Percentiles rank a stretch among this genome's conserved stretches.
phyloP scores from a whole-genome alignment of 2,329 filamentous ascomycete species.

The Aspergillus caelatus region DNA sequence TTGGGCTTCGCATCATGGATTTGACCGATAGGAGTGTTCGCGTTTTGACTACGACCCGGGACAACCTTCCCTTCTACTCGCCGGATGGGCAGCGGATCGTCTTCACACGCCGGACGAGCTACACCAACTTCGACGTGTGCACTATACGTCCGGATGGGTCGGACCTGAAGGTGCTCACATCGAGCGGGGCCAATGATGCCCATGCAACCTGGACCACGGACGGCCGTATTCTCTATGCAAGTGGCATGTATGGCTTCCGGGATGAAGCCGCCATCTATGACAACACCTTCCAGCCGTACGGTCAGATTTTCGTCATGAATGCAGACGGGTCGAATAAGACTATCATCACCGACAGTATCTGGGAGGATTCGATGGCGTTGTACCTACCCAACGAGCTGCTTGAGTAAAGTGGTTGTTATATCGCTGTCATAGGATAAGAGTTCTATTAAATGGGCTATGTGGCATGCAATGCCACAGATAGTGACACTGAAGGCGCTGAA shows the following conservation, averaged over 20 bases:
- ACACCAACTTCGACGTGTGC: constrained; percentile 44
- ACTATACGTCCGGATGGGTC: constrained; percentile 48
- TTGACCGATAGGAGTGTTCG: constrained; percentile 28
- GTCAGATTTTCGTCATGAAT: constrained; percentile 50
- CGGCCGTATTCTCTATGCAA: constrained; percentile 46
- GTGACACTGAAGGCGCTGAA: background rate
- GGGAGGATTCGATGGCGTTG: constrained; percentile 38
- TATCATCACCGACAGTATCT: constrained; percentile 32
- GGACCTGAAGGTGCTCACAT: constrained; percentile 37
- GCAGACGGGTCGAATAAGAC: constrained; percentile 41
- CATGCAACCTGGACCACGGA: constrained; percentile 50
- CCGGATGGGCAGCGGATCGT: constrained; percentile 44
- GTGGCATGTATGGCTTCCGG: constrained; percentile 49
- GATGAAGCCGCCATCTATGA: constrained; percentile 47
- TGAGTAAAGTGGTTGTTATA: background rate
- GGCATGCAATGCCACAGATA: background rate
- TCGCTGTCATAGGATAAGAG: background rate
- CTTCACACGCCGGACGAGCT: constrained; percentile 41
- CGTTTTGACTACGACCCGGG: constrained; percentile 41
- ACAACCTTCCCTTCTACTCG: constrained; percentile 45
- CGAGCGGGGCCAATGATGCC: constrained; percentile 45
- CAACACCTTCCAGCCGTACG: constrained; percentile 50
- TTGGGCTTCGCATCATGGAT: constrained; percentile 37
- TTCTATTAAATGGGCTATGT: background rate
- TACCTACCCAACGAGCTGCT: constrained; percentile 14